Evolutionary conservation across 2,329 filamentous ascomycete genomes (phyloP), one percentile per base, ranked within the genome.

Genomic region (Xylaria sp.): DNA sequence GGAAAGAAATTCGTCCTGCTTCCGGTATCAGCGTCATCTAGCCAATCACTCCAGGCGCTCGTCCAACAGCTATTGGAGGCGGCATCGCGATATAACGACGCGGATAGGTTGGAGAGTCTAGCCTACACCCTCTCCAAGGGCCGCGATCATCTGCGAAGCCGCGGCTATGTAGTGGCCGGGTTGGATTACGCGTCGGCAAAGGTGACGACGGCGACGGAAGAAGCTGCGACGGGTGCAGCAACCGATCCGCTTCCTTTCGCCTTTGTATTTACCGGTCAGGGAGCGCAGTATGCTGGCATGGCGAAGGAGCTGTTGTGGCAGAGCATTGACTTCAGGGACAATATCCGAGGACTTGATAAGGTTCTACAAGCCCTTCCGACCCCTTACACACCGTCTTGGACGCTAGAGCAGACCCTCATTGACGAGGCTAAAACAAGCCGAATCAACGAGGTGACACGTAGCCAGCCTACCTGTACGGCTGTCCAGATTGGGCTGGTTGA

Each of bases 231-330:
- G 8, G 17, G 24, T 4, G n/a, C 21, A 19, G 20, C 20, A 9
- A n/a, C n/a, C n/a, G 34, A 44, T 2, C 17, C 24, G 6, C 11
- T 47, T 1, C 59, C 54, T 1, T 17, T 61, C 1, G 59, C 44
- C 0, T 64, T 64, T 11, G 39, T 65, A 4, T 66, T 63, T 21
- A 66, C 61, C 0, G 69, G 70, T 7, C 70, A 71, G 44, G 70
- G 69, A 0, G 65, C 70, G 0, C 69, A 72, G 39, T 72, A 64
- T 51, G 19, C 62, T 0, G 42, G 52, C 7, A 72, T 74, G 71
- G 69, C 62, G 2, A 60, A 52, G 9, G 63, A 69, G 16, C 57
- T 72, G 1, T 43, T 72, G 4, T 37, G 37, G 2, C 18, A 53
- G 6, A 58, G 52, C 16, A 17, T 20, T 1, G 18, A n/a, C 9